These are phyloP conservation scores for Penicillium crustosum DNA, from an alignment of 2,329 filamentous ascomycete genomes.

Conservation along the genomic window DNA sequence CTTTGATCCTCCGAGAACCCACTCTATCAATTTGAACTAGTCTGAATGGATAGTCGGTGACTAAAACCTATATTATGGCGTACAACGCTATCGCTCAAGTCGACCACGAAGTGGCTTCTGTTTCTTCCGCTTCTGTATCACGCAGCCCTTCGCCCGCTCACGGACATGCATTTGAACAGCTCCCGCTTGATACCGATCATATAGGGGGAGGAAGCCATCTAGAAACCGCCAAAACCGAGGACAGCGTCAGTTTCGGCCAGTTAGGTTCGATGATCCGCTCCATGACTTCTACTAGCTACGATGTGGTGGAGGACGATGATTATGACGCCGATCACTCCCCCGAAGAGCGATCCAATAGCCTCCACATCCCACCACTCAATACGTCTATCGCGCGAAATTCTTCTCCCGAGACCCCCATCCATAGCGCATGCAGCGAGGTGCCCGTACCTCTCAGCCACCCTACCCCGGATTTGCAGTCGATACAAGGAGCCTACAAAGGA, in stretches of 20 bases:
- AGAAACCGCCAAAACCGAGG: conserved; percentile 29
- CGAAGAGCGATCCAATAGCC: conserved; percentile 24
- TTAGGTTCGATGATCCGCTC: conserved; percentile 41
- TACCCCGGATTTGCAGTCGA: conserved; percentile 50
- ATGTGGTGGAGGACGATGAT: conserved; percentile 50
- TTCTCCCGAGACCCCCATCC: conserved; percentile 37
- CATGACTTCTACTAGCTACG: conserved; percentile 43
- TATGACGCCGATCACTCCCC: conserved; percentile 40
- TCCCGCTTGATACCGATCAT: conserved; percentile 35
- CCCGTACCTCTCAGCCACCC: conserved; percentile 49
- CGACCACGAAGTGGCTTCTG: conserved; percentile 41
- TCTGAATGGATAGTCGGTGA: conserved; percentile 18
- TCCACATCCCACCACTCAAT: conserved; percentile 31
- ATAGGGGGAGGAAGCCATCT: conserved; percentile 31
- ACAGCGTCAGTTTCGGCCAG: conserved; percentile 25
- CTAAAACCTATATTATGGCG: conserved; percentile 35
- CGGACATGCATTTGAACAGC: conserved; percentile 29
- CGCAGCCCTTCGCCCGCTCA: conserved; percentile 31
- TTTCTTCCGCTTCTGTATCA: conserved; percentile 38
- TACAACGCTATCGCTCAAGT: conserved; percentile 47
- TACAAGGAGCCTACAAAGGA: conserved; percentile 51
- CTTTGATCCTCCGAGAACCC: neutral
- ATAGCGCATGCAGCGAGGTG: conserved; percentile 42
- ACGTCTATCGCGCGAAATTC: conserved; percentile 25
- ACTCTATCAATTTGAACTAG: conserved; percentile 11